Evolutionary conservation across 192 early-diverging fungal genomes (phyloP), one percentile per base, ranked within the genome.

Genomic region (Umbelopsis sp.): DNA sequence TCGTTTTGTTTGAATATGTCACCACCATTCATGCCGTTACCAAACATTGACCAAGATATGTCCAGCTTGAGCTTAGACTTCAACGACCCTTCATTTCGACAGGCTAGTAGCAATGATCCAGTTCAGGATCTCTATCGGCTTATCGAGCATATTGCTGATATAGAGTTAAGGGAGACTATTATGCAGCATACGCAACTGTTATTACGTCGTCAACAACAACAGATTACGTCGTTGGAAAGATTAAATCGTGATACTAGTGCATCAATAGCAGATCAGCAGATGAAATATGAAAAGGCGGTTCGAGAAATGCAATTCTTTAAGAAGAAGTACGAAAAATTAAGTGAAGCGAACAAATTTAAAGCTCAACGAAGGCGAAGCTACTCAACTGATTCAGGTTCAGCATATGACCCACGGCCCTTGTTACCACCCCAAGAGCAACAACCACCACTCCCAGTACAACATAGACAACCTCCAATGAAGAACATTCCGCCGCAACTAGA

Each of bases 231-330:
- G 12, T 32, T 62, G 31, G 56, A 62, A 34, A 62, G 26, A 62
- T 34, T 32, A 4, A 62, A 62, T 62, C 31, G 31, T 12, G 56
- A 62, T 34, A 62, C 26, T 4, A 62, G 31, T 62, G 56, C 56
- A 34, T 6, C 31, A 29, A 62, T 62, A 26, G 56, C 56, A 32
- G 56, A 62, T 32, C 56, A 62, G 26, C 56, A 62, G 31, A 62
- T 62, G 12, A 62, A 62, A 14, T 79, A 79, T 62, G 77, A 79
- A n/a, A 79, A 79, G 38, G 77, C 77, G 3, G 77, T 79, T 25
- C 72, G 77, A 11, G 77, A 79, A 65, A 74, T 74, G 73, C 77
- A 79, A 26, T 79, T 79, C 36, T 79, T 79, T 34, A 66, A 69
- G 25, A 79, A 74, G 34, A 74, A 72, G 47, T 74, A 79, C 17